A percentile compares a stretch with the other conserved stretches of the same genome.
phyloP scores from a whole-genome alignment of 108 stramenopile species.

The Discostella stelligeroides region DNA sequence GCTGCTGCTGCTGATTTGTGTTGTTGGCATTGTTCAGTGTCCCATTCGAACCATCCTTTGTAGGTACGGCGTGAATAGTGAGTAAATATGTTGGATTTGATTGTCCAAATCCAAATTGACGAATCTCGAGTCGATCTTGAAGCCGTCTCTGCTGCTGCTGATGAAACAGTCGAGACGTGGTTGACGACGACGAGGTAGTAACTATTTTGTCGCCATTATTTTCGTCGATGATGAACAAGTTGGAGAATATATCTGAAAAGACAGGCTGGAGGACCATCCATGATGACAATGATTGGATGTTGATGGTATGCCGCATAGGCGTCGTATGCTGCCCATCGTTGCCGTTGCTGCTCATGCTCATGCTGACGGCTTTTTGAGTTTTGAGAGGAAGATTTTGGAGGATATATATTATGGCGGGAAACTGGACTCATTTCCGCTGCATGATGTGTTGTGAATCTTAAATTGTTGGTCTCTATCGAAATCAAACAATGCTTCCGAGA shows the following conservation, averaged over 20 bases:
- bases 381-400: no score
- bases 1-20: constrained; percentile 72
- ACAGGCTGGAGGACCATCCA: constrained; percentile 59
- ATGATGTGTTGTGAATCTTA: no score
- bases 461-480: no score
- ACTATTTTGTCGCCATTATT: constrained; percentile 4
- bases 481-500: no score
- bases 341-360: background rate
- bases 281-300: constrained; percentile 39
- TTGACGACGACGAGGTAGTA: background rate
- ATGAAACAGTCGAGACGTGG: background rate
- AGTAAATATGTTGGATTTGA: constrained; percentile 95
- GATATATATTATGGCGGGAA: no score
- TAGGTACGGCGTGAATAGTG: constrained; percentile 28
- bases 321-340: constrained; percentile 67
- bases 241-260: constrained; percentile 16
- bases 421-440: no score
- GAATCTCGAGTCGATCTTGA: constrained; percentile 41
- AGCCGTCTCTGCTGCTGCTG: background rate
- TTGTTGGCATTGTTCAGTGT: constrained; percentile 54
- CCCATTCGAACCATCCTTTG: background rate
- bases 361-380: background rate
- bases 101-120: constrained; percentile 94
- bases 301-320: constrained; percentile 58
- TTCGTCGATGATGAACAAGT: background rate